Base-by-base conservation (phyloP, 495 filamentous ascomycete genomes). In the Hypoxylon intermedium region DNA sequence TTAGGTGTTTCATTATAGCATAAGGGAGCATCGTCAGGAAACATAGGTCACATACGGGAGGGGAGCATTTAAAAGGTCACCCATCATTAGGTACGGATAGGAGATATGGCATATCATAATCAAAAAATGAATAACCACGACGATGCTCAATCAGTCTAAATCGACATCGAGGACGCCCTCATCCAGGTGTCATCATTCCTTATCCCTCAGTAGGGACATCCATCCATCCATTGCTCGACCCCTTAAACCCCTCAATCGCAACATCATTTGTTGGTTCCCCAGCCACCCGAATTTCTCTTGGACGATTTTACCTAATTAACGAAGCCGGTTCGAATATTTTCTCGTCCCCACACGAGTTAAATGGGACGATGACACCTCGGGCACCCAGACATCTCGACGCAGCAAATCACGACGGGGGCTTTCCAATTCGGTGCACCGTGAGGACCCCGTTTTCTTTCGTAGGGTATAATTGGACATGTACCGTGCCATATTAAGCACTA, bases 301-400 rank as follows among this genome's bases (percentile, higher is more conserved):
- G 34, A 6, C 12, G 31, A 28, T 38, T 52, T 42, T 41, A n/a
- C n/a, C n/a, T n/a, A 34, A 46, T 41, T 16, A 9, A 24, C 6
- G 33, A 60, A 49, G 31, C 6, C n/a, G n/a, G n/a, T n/a, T 47
- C 43, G 34, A 51, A 12, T 26, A 26, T 20, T 44, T 51, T 37
- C 19, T 47, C 13, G 46, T 63, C 46, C 38, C 59, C 46, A 57
- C 53, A 52, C n/a, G 33, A 41, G 44, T 52, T 33, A 53, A 58
- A 58, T 57, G 53, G 60, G 48, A 58, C 53, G 60, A 63, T 63
- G 60, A 63, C 42, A 63, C 47, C 47, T 34, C 18, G 16, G 7
- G n/a, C n/a, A n/a, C n/a, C n/a, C n/a, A n/a, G n/a, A 24, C 2
- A 11, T 4, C n/a, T 51, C 20, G 45, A 56, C 21, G 23, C 28